A percentile compares a stretch with the other conserved stretches of the same genome.
These are phyloP conservation scores for Astrephomene gubernaculifera DNA, from an alignment of 139 green algal species.

Conservation along the genomic window DNA sequence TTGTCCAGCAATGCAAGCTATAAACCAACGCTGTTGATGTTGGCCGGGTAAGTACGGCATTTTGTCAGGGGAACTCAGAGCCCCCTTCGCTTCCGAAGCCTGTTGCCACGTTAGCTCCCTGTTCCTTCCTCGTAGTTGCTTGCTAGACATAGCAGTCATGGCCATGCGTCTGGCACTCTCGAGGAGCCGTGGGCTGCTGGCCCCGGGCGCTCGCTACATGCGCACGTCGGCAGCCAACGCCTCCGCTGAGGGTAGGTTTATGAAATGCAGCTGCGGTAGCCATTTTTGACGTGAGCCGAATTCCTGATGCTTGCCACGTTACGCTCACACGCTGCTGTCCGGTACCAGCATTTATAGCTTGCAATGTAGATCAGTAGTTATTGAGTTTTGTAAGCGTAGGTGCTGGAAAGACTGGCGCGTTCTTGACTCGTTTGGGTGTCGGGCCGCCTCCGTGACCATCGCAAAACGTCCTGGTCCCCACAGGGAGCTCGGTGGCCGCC, in stretches of 20 bases:
- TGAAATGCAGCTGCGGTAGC: no score
- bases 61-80: no score
- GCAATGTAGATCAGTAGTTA: neutral
- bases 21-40: no score
- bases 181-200: conserved; percentile 25
- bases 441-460: conserved; percentile 35
- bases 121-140: neutral
- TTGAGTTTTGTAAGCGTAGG: neutral
- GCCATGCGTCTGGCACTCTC: conserved; percentile 25
- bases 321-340: neutral
- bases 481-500: conserved; percentile 55
- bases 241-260: conserved; percentile 14
- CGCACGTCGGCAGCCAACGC: conserved; percentile 26
- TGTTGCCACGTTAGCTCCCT: neutral
- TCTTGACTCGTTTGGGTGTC: neutral
- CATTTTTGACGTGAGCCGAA: no score
- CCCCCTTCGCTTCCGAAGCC: no score
- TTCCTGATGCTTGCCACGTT: conserved; percentile 15
- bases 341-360: neutral
- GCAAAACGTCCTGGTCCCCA: neutral
- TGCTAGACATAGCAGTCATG: conserved; percentile 40
- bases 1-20: no score
- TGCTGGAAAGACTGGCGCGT: neutral
- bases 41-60: no score
- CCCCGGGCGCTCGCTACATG: conserved; percentile 20